Percentiles rank a stretch among this genome's conserved stretches.
phyloP scores from a whole-genome alignment of 75 land plant genomes.

The Picea glauca region DNA sequence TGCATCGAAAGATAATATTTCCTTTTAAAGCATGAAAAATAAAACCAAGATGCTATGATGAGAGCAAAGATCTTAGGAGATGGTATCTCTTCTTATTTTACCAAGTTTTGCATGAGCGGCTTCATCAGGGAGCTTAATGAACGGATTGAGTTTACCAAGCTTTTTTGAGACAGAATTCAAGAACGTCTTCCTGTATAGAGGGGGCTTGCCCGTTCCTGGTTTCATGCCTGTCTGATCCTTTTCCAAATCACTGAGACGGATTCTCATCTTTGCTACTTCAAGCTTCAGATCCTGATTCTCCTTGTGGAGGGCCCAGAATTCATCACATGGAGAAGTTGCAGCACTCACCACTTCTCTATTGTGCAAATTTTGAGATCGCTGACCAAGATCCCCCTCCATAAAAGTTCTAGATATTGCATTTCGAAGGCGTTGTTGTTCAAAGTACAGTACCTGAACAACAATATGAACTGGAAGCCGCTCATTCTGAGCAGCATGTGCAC shows the following conservation, averaged over 20 bases:
- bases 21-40: background rate
- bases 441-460: conserved; percentile 91
- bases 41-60: background rate
- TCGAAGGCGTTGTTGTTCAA: conserved; percentile 79
- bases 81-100: conserved; percentile 57
- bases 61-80: conserved; percentile 35
- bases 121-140: conserved; percentile 15
- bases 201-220: conserved; percentile 34
- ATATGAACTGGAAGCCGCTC: conserved; percentile 88
- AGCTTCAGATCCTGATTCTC: conserved; percentile 80
- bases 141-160: conserved; percentile 61
- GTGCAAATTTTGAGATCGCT: conserved; percentile 12
- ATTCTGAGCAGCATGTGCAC: conserved; percentile 96
- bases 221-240: conserved; percentile 24
- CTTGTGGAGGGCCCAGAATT: conserved; percentile 44
- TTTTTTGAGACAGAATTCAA: conserved; percentile 67
- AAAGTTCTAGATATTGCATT: conserved; percentile 43
- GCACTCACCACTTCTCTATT: background rate
- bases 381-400: conserved; percentile 24
- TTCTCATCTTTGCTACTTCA: conserved; percentile 72
- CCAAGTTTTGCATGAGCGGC: conserved; percentile 26
- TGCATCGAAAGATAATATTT: background rate
- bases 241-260: conserved; percentile 70
- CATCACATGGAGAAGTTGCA: conserved; percentile 23
- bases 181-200: conserved; percentile 55